Evolutionary conservation across 2,329 filamentous ascomycete genomes (phyloP).

Genomic region (Talaromyces marneffei): DNA sequence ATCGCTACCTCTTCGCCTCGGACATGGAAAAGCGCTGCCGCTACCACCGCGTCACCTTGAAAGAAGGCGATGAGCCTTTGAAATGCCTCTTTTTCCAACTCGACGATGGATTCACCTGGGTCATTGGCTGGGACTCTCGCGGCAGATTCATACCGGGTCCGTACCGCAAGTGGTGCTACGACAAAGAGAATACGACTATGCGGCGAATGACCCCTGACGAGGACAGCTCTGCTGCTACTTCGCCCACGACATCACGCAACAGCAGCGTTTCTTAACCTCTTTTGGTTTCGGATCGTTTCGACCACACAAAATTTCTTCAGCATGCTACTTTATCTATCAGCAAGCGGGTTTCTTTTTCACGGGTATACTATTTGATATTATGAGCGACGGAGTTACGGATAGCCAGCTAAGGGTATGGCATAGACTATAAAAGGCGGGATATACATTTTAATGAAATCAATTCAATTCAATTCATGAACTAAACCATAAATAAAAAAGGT

Average conservation of each 20-base stretch:
- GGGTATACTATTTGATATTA: background rate
- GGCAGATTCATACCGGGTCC: slow-evolving; percentile 48
- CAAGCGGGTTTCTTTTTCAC: slow-evolving; percentile 8
- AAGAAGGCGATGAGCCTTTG: slow-evolving; percentile 33
- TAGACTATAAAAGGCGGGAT: background rate
- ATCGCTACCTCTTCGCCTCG: slow-evolving; percentile 44
- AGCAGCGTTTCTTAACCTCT: slow-evolving; percentile 27
- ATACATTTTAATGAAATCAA: background rate
- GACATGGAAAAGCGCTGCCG: slow-evolving; percentile 46
- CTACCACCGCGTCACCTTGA: slow-evolving; percentile 36
- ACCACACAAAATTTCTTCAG: background rate
- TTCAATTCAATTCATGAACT: background rate
- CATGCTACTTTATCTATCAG: background rate
- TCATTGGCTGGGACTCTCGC: slow-evolving; percentile 46
- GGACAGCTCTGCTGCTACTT: slow-evolving; percentile 30
- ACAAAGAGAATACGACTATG: slow-evolving; percentile 35
- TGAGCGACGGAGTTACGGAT: slow-evolving; percentile 13
- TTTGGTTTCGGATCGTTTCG: background rate
- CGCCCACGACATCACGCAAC: slow-evolving; percentile 28
- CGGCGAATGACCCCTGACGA: slow-evolving; percentile 28
- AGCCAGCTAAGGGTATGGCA: background rate
- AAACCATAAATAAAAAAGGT: background rate
- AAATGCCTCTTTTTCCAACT: slow-evolving; percentile 45
- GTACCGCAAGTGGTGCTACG: slow-evolving; percentile 46
- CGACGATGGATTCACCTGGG: slow-evolving; percentile 46